Conservation (phyloP, 192 early-diverging fungal species). For the Coemansia sp. region DNA sequence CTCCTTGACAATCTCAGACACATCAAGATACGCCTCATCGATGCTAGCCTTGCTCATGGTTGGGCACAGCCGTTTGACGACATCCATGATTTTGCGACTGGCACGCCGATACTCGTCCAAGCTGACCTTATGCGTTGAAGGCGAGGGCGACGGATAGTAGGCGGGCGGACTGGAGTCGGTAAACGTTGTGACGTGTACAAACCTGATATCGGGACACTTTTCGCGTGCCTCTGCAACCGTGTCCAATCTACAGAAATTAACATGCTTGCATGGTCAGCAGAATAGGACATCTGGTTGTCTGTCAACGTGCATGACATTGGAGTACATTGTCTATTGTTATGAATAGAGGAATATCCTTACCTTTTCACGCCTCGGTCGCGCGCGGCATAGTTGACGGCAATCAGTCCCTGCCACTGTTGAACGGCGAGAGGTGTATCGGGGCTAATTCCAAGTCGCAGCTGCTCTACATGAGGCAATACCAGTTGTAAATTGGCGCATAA, state of each 20-base stretch:
- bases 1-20: conserved; percentile 67
- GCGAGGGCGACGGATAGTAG: conserved; percentile 68
- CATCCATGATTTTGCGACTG: conserved; percentile 68
- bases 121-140: conserved; percentile 85
- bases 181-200: conserved; percentile 86
- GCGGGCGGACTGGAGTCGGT: conserved; percentile 62
- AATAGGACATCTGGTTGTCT: neutral
- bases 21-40: conserved; percentile 91
- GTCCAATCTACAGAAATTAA: conserved; percentile 26
- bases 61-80: conserved; percentile 60
- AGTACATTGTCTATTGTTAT: neutral
- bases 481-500: conserved; percentile 2
- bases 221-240: conserved; percentile 35
- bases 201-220: conserved; percentile 61
- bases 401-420: conserved; percentile 88
- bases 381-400: conserved; percentile 90
- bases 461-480: conserved; percentile 53
- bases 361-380: conserved; percentile 75
- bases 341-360: conserved; percentile 19
- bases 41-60: conserved; percentile 71
- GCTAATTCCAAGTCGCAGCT: conserved; percentile 68
- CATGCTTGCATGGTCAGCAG: neutral
- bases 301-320: neutral
- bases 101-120: conserved; percentile 79
- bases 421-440: conserved; percentile 73